A percentile compares a stretch with the other conserved stretches of the same genome.
These are phyloP conservation scores for Hypomontagnella monticulosa DNA, from an alignment of 495 filamentous ascomycete species.

Conservation along the genomic window DNA sequence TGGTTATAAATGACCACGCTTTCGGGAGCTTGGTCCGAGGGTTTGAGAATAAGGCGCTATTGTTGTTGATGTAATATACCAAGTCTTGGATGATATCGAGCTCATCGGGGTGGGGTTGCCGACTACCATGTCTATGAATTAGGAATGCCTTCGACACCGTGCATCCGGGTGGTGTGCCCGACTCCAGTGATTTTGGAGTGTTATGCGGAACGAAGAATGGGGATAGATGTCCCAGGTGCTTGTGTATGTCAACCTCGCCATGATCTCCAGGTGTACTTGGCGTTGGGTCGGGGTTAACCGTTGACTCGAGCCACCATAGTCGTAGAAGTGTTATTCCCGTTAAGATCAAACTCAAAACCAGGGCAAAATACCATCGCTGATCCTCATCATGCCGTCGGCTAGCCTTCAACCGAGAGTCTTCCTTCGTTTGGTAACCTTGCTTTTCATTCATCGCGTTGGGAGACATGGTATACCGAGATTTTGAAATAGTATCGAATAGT, in stretches of 20 bases:
- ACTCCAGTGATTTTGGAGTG: slow-evolving; percentile 14
- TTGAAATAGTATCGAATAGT: no score
- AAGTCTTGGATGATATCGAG: slow-evolving; percentile 15
- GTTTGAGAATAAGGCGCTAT: slow-evolving; percentile 18
- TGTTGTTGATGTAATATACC: slow-evolving; percentile 22
- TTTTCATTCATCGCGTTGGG: neutral
- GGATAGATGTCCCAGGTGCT: slow-evolving; percentile 32
- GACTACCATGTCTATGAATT: slow-evolving; percentile 30
- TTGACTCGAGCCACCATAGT: neutral
- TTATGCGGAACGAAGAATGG: slow-evolving; percentile 30
- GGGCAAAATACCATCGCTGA: slow-evolving; percentile 6
- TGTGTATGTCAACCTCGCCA: slow-evolving; percentile 11
- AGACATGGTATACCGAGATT: no score
- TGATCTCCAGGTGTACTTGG: neutral
- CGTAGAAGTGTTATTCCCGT: neutral
- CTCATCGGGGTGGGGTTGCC: slow-evolving; percentile 23
- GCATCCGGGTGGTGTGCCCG: slow-evolving; percentile 26
- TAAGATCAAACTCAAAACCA: neutral
- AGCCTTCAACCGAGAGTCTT: neutral
- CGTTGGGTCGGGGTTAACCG: neutral
- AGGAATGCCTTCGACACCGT: slow-evolving; percentile 27
- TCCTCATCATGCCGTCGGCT: neutral
- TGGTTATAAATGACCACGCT: slow-evolving; percentile 13
- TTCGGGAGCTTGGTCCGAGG: slow-evolving; percentile 14
- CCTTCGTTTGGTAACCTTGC: neutral